Evolutionary conservation across 495 filamentous ascomycete genomes (phyloP).

Genomic region (Penicillium steckii): DNA sequence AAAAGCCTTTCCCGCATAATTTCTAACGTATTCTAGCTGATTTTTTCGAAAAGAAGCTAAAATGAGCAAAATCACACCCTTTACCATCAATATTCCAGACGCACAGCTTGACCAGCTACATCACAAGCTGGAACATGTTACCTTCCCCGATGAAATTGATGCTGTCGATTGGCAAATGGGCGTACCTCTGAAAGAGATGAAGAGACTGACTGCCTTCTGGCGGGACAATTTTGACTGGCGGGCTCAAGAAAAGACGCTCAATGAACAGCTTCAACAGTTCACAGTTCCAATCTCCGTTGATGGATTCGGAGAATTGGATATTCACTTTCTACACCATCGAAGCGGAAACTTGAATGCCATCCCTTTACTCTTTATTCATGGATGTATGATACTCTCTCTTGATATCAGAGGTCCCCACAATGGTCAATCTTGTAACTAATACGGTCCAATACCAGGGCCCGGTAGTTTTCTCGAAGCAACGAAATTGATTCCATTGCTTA

Average conservation of each 20-base stretch:
- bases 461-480: constrained; percentile 67
- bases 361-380: constrained; percentile 62
- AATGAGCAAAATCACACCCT: constrained; percentile 24
- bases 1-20: background rate
- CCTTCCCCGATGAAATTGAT: constrained; percentile 49
- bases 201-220: constrained; percentile 46
- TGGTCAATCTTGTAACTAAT: too few species aligned
- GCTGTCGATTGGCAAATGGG: constrained; percentile 47
- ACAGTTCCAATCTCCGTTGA: constrained; percentile 30
- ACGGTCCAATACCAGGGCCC: constrained; percentile 49
- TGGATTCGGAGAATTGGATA: constrained; percentile 43
- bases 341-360: constrained; percentile 48
- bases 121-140: constrained; percentile 39
- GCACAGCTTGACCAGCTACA: constrained; percentile 35
- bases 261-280: constrained; percentile 40
- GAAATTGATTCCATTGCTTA: constrained; percentile 60
- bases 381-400: constrained; percentile 39
- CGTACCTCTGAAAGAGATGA: constrained; percentile 46
- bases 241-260: constrained; percentile 38
- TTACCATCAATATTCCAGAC: constrained; percentile 43
- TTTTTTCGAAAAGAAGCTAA: too few species aligned
- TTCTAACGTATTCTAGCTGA: too few species aligned
- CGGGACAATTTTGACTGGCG: constrained; percentile 50
- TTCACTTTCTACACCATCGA: constrained; percentile 54
- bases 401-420: too few species aligned